Evolutionary conservation across 225 moss, liverwort and hornwort genomes (phyloP).

Genomic region (Takakia lepidozioides): DNA sequence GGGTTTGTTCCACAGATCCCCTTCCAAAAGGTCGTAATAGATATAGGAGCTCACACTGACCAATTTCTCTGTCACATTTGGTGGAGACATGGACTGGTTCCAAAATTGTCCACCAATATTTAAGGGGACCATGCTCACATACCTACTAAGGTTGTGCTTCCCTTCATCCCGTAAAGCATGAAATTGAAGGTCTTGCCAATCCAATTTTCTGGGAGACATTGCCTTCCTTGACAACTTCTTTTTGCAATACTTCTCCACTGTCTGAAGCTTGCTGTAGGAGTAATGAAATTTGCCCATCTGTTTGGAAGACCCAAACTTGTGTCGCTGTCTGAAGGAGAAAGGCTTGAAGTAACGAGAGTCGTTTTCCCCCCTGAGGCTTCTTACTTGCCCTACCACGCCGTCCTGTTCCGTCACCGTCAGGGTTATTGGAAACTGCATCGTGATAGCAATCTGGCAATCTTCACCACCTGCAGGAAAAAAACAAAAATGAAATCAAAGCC

Average conservation of each 20-base stretch:
- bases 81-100: no score
- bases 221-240: no score
- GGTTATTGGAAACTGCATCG: constrained; percentile 50
- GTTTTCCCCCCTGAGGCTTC: constrained; percentile 23
- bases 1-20: not conserved
- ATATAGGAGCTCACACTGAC: constrained; percentile 48
- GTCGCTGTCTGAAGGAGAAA: constrained; percentile 33
- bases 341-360: constrained; percentile 25
- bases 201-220: constrained; percentile 29
- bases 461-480: constrained; percentile 18
- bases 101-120: constrained; percentile 22
- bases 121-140: constrained; percentile 28
- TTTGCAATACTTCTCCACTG: constrained; percentile 28
- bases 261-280: constrained; percentile 39
- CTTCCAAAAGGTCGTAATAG: constrained; percentile 12
- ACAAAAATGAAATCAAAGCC: not conserved
- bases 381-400: constrained; percentile 34
- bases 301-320: constrained; percentile 21
- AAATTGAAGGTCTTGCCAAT: constrained; percentile 53
- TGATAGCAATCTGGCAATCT: constrained; percentile 43
- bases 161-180: constrained; percentile 20
- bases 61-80: constrained; percentile 15
- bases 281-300: constrained; percentile 32
- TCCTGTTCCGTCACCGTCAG: constrained; percentile 34
- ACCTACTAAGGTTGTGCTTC: constrained; percentile 15